phyloP scores from a whole-genome alignment of 2,329 filamentous ascomycete genomes.

The Leptographium lundbergii region DNA sequence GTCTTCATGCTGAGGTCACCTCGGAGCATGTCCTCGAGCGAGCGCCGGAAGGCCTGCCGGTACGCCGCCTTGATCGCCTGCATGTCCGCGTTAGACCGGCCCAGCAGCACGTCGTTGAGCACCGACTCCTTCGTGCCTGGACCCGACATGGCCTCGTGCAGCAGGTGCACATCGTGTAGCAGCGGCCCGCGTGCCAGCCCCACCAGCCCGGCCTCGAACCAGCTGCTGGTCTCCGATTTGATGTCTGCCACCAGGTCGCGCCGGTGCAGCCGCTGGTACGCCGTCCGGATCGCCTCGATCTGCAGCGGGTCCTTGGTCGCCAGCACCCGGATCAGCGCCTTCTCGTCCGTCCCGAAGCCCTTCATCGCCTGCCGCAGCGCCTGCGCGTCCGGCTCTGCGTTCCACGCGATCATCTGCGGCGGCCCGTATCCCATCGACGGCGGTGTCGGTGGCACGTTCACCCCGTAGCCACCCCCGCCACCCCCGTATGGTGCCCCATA shows the following conservation, averaged over 20 bases:
- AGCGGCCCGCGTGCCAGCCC: slow-evolving; percentile 70
- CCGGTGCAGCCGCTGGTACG: slow-evolving; percentile 51
- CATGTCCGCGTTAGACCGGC: slow-evolving; percentile 77
- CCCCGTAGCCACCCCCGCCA: slow-evolving; percentile 10
- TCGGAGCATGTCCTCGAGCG: slow-evolving; percentile 60
- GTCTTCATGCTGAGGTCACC: slow-evolving; percentile 79
- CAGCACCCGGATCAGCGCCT: slow-evolving; percentile 56
- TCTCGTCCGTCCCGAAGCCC: slow-evolving; percentile 79
- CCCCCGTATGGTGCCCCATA: slow-evolving; percentile 22
- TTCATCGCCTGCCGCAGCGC: slow-evolving; percentile 76
- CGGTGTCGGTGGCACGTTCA: slow-evolving; percentile 38
- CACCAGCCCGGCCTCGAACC: slow-evolving; percentile 63
- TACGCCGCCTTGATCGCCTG: slow-evolving; percentile 75
- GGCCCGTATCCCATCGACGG: slow-evolving; percentile 65
- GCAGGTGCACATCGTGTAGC: slow-evolving; percentile 57
- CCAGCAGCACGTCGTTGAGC: slow-evolving; percentile 75
- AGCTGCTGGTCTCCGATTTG: slow-evolving; percentile 61
- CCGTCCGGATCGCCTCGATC: slow-evolving; percentile 51
- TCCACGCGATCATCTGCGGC: slow-evolving; percentile 54
- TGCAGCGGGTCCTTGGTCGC: slow-evolving; percentile 66
- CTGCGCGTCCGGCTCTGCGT: slow-evolving; percentile 57
- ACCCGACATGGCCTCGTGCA: slow-evolving; percentile 63
- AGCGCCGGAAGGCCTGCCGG: slow-evolving; percentile 49
- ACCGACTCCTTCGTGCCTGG: slow-evolving; percentile 75
- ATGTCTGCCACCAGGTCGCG: slow-evolving; percentile 66